phyloP scores from a whole-genome alignment of 495 filamentous ascomycete genomes.

The Neurospora sp. region DNA sequence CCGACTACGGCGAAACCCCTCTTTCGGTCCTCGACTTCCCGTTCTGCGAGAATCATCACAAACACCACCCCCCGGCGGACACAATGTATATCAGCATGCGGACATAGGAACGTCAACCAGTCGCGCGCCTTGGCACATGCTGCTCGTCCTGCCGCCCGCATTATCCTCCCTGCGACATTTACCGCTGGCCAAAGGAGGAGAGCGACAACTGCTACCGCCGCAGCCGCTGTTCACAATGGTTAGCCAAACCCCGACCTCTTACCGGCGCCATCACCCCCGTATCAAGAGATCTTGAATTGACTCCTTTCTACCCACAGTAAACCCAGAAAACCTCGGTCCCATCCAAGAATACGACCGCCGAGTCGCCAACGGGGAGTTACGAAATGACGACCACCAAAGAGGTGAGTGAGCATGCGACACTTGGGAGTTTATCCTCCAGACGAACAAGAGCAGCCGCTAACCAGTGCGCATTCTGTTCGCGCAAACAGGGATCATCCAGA shows the following conservation, averaged over 20 bases:
- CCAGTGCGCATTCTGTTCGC: not conserved
- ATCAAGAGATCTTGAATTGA: not conserved
- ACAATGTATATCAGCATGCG: slow-evolving; percentile 7
- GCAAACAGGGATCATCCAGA: slow-evolving; percentile 66
- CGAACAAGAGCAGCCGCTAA: not conserved
- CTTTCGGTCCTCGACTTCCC: not conserved
- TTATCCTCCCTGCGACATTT: slow-evolving; percentile 10
- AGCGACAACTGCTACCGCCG: slow-evolving; percentile 21
- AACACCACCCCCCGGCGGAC: slow-evolving; percentile 6
- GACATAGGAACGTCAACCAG: not conserved
- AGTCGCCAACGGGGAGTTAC: slow-evolving; percentile 58
- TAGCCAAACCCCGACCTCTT: not conserved
- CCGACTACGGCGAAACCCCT: not conserved
- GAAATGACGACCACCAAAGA: slow-evolving; percentile 86
- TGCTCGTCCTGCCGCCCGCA: slow-evolving; percentile 1
- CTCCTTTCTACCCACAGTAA: slow-evolving; percentile 2
- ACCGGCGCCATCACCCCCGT: not conserved
- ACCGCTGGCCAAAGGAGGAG: slow-evolving; percentile 18
- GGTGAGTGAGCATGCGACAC: slow-evolving; percentile 45
- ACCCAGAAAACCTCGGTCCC: slow-evolving; percentile 50
- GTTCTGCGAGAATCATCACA: not conserved
- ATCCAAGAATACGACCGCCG: slow-evolving; percentile 78
- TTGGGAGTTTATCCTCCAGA: not conserved
- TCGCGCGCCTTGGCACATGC: not conserved
- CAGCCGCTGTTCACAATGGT: slow-evolving; percentile 23